These are phyloP conservation scores for Apiospora phragmitis DNA, from an alignment of 2,329 filamentous ascomycete species.

Conservation along the genomic window DNA sequence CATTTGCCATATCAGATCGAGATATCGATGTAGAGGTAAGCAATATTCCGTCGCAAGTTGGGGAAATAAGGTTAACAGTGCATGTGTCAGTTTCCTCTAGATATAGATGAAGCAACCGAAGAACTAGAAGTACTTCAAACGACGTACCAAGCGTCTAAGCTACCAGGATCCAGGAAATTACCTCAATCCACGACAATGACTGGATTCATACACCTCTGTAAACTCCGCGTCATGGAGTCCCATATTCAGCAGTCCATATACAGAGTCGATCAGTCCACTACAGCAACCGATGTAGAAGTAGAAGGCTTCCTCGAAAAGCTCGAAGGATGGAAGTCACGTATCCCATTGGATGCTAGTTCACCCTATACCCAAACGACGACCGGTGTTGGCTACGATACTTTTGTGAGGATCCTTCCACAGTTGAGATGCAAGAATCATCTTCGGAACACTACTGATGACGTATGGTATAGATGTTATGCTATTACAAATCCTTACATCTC, in stretches of 20 bases:
- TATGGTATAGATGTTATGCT: constrained; percentile 25
- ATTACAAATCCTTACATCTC: constrained; percentile 25
- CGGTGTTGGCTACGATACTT: neutral
- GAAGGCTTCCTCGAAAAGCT: constrained; percentile 20
- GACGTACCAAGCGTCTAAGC: constrained; percentile 1
- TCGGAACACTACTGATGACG: constrained; percentile 4
- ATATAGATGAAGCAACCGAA: constrained; percentile 26
- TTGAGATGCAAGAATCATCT: neutral
- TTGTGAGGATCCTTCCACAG: neutral
- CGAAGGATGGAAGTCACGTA: constrained; percentile 20
- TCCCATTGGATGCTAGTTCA: constrained; percentile 17
- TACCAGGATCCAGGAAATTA: constrained; percentile 14
- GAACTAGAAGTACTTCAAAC: constrained; percentile 16
- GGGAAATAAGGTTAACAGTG: neutral
- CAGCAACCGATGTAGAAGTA: constrained; percentile 13
- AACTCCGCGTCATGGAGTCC: constrained; percentile 22
- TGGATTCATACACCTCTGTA: constrained; percentile 25
- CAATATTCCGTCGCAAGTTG: neutral
- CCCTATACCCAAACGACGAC: neutral
- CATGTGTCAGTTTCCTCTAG: constrained; percentile 24
- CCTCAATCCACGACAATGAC: constrained; percentile 26
- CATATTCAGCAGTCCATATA: constrained; percentile 23
- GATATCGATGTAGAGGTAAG: constrained; percentile 27
- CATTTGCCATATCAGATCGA: constrained; percentile 31
- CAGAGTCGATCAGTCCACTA: constrained; percentile 18